Evolutionary conservation across 192 early-diverging fungal species (phyloP), one percentile per base, ranked within the genome.

Genomic region (Allomyces javanicus): DNA sequence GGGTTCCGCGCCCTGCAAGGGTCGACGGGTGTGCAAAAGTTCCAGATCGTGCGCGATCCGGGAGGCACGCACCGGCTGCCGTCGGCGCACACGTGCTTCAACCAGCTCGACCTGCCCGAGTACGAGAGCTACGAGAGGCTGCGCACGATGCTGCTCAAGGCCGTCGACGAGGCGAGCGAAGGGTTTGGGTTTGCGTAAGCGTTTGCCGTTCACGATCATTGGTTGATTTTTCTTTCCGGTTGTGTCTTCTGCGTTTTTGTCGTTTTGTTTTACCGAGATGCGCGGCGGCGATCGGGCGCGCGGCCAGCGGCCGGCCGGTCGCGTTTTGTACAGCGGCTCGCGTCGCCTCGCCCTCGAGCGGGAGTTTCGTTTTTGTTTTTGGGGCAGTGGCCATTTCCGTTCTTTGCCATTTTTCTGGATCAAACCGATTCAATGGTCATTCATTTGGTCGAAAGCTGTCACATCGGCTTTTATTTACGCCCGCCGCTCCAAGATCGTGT

Each of bases 1-100:
- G 96, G 96, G 33, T 96, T 99, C 71, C 78, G 86, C 14, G 83
- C 86, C 50, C 75, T 99, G 61, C 93, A 99, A 74, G 96, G 96
- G 25, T 89, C 87, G 64, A 85, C 85, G 67, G 94, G 96, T 40
- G 81, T 94, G 21, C 94, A 96, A 74, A 95, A 94, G 81, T 99
- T 99, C 84, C 94, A 96, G 78, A 94, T 99, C 71, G 93, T 96
- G 78, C 94, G 92, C 76, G 94, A 95, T 76, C 94, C 91, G 81
- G 74, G 84, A 14, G 87, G 86, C 6, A 79, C 86, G 9, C 79
- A 84, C 44, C 82, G 96, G n/a, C 78, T 98, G 25, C 96, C 96
- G 19, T 91, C 89, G 21, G 96, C 96, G 14, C 96, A 98, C 73
- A 98, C 96, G 62, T 98, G 96, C 74, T 99, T 99, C 77, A 99